Percentiles rank a stretch among this genome's conserved stretches.
These are phyloP conservation scores for Podila horticola DNA, from an alignment of 192 early-diverging fungal species.

Conservation along the genomic window DNA sequence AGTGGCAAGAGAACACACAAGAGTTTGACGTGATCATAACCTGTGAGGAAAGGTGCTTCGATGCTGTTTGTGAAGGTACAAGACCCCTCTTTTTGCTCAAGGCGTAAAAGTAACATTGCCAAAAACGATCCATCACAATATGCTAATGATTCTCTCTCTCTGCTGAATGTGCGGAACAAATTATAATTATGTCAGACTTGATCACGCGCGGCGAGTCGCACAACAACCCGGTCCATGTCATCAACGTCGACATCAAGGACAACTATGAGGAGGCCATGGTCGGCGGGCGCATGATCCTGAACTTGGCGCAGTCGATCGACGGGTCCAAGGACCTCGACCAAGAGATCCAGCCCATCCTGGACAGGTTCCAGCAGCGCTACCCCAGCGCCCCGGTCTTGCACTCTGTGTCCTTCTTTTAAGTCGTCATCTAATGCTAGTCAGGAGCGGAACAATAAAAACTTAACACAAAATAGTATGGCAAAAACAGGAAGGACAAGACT, in stretches of 20 bases:
- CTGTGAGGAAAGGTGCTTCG: constrained; percentile 96
- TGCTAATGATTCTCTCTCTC: not conserved
- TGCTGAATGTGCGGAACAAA: not conserved
- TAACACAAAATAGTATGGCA: not conserved
- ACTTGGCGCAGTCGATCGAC: constrained; percentile 78
- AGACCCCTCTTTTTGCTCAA: not conserved
- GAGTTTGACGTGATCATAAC: constrained; percentile 94
- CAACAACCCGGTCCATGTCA: constrained; percentile 85
- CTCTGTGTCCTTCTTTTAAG: constrained; percentile 71
- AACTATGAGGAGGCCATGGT: constrained; percentile 89
- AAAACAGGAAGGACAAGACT: not conserved
- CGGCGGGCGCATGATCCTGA: constrained; percentile 86
- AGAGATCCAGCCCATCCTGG: constrained; percentile 85
- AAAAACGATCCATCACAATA: not conserved
- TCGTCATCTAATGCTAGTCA: no score
- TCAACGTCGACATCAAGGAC: constrained; percentile 97
- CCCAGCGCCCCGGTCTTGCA: constrained; percentile 68
- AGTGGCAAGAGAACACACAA: constrained; percentile 80
- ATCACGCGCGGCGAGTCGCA: constrained; percentile 70
- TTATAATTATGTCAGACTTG: constrained; percentile 66
- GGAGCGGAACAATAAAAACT: not conserved
- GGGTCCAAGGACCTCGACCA: constrained; percentile 79
- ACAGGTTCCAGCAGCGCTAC: constrained; percentile 71
- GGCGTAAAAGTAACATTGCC: not conserved
- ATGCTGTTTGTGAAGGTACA: constrained; percentile 90